Evolutionary conservation across 257 asterid genomes (phyloP), one percentile per base, ranked within the genome.

Genomic region (Datura wrightii): DNA sequence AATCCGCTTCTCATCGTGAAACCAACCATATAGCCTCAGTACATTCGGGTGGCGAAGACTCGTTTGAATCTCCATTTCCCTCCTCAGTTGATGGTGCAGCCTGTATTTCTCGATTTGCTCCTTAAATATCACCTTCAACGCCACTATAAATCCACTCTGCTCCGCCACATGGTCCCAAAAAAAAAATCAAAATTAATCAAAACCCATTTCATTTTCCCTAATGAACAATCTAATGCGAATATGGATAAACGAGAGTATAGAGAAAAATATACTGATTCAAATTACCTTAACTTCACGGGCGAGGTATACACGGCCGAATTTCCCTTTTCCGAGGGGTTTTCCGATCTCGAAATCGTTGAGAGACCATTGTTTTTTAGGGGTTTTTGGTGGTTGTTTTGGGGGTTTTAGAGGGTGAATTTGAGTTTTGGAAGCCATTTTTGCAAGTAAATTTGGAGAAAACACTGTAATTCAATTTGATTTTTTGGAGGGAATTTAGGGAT

Each of bases 61-160:
- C 15, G 86, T 91, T 53, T 97, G 99, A 81, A 97, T 97, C 91
- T 94, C 97, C 99, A 97, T 94, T 83, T 97, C 99, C 88, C 99
- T 92, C 83, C 88, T 85, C 84, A 97, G 83, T 85, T 97, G 99
- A 85, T 94, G 93, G 69, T 91, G 91, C 89, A 97, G 84, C 79
- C 89, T 86, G 88, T 95, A 92, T 91, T 94, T 95, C 79, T 92
- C 97, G 15, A 95, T 90, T 56, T 95, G 99, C 92, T 89, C 94
- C 90, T 93, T 97, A 88, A 94, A 97, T 50, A 97, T 88, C 83
- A 95, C 92, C 90, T 97, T 95, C 91, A 97, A 66, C 59, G 98
- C 99, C 89, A 97, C 97, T 56, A 95, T 92, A 52, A 89, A 92
- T 87, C 94, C 89, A 67, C 90, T 91, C 98, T 96, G 53, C 72